phyloP scores from a whole-genome alignment of 1,284 basidiomycete genomes.

The Pseudozyma thailandica region DNA sequence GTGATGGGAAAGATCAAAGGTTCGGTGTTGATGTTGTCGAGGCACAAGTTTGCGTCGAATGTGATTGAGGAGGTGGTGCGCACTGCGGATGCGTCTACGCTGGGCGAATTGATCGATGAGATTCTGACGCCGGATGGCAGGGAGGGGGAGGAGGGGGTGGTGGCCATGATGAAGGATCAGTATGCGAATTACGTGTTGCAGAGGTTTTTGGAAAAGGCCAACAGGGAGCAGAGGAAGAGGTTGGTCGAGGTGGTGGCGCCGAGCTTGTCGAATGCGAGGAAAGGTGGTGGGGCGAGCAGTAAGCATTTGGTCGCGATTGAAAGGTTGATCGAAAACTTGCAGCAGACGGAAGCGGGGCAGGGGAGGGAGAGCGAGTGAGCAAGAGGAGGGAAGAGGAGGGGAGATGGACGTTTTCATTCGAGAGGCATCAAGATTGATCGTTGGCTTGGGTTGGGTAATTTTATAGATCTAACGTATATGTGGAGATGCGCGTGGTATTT shows the following conservation, averaged over 20 bases:
- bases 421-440: too few species aligned
- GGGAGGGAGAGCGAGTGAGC: too few species aligned
- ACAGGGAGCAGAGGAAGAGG: conserved; percentile 35
- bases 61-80: conserved; percentile 92
- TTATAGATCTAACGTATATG: too few species aligned
- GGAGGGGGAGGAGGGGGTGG: conserved; percentile 17
- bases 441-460: too few species aligned
- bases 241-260: conserved; percentile 48
- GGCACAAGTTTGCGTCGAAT: conserved; percentile 95
- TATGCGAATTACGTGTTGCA: conserved; percentile 75
- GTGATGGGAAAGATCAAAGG: conserved; percentile 81
- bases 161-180: conserved; percentile 86
- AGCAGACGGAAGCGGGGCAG: background rate
- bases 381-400: too few species aligned
- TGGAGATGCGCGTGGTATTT: too few species aligned
- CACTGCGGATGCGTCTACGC: conserved; percentile 75
- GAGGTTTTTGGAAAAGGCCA: conserved; percentile 61
- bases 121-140: conserved; percentile 72
- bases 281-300: conserved; percentile 15
- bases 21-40: conserved; percentile 75
- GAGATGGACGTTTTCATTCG: too few species aligned
- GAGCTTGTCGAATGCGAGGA: conserved; percentile 36
- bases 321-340: conserved; percentile 41
- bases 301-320: conserved; percentile 58
- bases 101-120: conserved; percentile 80